Evolutionary conservation across 148 eudicot species (phyloP).

Genomic region (Diospyros lotus): DNA sequence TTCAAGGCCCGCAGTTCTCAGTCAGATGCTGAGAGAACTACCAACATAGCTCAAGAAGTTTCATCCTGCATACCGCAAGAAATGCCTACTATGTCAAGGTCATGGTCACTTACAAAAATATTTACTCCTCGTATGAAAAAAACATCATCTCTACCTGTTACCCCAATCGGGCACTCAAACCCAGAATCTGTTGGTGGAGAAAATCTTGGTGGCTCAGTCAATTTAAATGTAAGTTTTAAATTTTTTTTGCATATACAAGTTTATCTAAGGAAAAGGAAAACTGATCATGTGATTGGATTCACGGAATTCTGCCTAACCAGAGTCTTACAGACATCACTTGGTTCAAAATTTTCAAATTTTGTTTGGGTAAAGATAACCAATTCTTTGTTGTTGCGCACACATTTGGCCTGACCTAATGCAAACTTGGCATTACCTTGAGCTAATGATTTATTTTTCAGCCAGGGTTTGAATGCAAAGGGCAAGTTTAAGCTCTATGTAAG

Average conservation of each 20-base stretch:
- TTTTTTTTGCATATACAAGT: not conserved
- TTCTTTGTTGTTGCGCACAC: not conserved
- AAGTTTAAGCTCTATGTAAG: not conserved
- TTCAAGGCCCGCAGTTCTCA: constrained; percentile 41
- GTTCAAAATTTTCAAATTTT: not conserved
- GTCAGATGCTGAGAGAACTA: constrained; percentile 40
- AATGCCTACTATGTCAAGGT: constrained; percentile 48
- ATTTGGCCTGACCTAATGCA: not conserved
- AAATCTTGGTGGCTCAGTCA: constrained; percentile 27
- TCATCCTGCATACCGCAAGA: constrained; percentile 43
- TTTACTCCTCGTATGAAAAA: constrained; percentile 68
- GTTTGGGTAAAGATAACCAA: not conserved
- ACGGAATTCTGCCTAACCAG: not conserved
- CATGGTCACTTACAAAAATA: constrained; percentile 61
- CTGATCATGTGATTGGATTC: too few species aligned
- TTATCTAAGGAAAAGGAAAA: too few species aligned
- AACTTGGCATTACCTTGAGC: not conserved
- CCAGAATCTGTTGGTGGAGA: constrained; percentile 36
- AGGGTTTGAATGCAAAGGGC: too few species aligned
- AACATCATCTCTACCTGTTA: constrained; percentile 62
- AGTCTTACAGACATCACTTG: not conserved
- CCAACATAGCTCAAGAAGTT: constrained; percentile 27
- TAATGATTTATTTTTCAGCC: not conserved
- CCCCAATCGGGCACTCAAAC: constrained; percentile 36
- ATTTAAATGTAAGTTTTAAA: constrained; percentile 37